Evolutionary conservation across 2,329 filamentous ascomycete genomes (phyloP).

Genomic region (Fusarium brachygibbosum): DNA sequence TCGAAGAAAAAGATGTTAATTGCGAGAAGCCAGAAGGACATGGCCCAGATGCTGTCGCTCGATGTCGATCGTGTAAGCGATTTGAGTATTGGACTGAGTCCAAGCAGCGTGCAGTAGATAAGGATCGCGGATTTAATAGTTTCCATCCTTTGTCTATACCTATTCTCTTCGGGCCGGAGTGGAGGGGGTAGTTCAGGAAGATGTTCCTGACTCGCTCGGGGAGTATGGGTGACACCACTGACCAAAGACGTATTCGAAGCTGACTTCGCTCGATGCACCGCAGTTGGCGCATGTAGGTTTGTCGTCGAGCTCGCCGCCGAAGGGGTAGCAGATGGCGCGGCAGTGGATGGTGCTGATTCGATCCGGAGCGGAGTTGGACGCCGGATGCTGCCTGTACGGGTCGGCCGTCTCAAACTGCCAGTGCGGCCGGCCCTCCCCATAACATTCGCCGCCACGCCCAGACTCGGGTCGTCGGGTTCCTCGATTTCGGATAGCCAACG

Average conservation of each 20-base stretch:
- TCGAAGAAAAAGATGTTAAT: conserved; percentile 99
- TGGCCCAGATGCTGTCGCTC: conserved; percentile 95
- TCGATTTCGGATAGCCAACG: conserved; percentile 85
- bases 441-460: conserved; percentile 54
- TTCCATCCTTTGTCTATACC: conserved; percentile 70
- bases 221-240: conserved; percentile 43
- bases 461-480: conserved; percentile 59
- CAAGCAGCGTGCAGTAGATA: conserved; percentile 92
- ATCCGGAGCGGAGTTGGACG: conserved; percentile 52
- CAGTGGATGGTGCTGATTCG: conserved; percentile 48
- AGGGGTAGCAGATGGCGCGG: conserved; percentile 45
- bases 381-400: conserved; percentile 56
- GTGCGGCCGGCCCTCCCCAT: conserved; percentile 54
- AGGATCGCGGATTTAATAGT: conserved; percentile 93
- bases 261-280: conserved; percentile 61
- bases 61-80: conserved; percentile 95
- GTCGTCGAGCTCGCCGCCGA: conserved; percentile 62
- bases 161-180: conserved; percentile 55
- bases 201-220: conserved; percentile 51
- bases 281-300: conserved; percentile 55
- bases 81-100: conserved; percentile 94
- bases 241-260: conserved; percentile 69
- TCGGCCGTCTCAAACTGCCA: conserved; percentile 53
- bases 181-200: conserved; percentile 49
- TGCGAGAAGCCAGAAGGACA: conserved; percentile 91